Base-by-base conservation (phyloP, 1,284 basidiomycete species). In the Pascua guehoae region DNA sequence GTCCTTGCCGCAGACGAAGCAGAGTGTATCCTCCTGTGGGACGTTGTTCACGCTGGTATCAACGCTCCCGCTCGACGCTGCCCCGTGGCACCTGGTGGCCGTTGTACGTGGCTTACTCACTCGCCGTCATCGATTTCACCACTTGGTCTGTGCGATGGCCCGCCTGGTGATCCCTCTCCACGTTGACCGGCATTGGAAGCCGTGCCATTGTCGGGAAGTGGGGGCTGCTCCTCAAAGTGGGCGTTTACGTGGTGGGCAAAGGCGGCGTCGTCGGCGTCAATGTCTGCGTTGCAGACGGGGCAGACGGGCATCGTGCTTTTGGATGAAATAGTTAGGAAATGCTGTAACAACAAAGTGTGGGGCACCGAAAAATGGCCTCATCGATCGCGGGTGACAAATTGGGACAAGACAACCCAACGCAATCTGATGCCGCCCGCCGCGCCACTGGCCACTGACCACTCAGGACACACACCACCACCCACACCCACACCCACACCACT, bases 211-310 rank as follows among this genome's bases (percentile, higher is more conserved):
- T 39, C 51, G 16, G 44, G 44, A 11, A n/a, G n/a, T n/a, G n/a
- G n/a, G n/a, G 7, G 24, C 24, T 32, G 24, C 24, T 32, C 51
- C 5, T 58, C 57, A 54, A 74, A 71, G 54, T 72, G 71, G 2
- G 58, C 51, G 50, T 74, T 70, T 45, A 74, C 70, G 56, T 74
- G 72, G 40, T 68, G 63, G 12, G 55, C 57, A 50, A 70, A 67
- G 0, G 65, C 67, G 1, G 41, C 38, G 10, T 65, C 51, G 51
- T 68, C 68, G 1, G 66, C 66, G 47, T 67, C 42, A 17, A 66
- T 40, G 14, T 54, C 17, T 41, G 61, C 24, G 1, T 57, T 57
- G 47, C 72, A 74, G 1, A 72, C 69, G 2, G 71, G 71, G 49
- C 72, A 74, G 18, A 44, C 18, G 4, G 57, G 53, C 62, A 64